Conservation (phyloP, 1,139 yeast species). For the Kluyveromyces sp. region DNA sequence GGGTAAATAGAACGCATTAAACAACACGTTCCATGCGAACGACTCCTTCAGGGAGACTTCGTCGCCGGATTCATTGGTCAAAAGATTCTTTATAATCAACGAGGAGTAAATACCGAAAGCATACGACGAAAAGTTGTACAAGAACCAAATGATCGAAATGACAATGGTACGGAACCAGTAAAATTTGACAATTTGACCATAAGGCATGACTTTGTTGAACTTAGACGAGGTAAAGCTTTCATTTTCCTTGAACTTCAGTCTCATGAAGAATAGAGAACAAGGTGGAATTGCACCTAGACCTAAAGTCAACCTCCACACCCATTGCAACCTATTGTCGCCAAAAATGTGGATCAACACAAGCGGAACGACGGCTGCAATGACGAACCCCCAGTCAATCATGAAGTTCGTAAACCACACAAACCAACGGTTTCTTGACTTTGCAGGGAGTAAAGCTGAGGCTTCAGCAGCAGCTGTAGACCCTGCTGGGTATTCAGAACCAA, state of each 20-base stretch:
- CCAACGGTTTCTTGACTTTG: constrained; percentile 81
- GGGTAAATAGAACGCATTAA: constrained; percentile 82
- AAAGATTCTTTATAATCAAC: constrained; percentile 54
- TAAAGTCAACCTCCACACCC: constrained; percentile 88
- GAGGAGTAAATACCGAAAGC: constrained; percentile 83
- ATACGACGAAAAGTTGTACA: constrained; percentile 82
- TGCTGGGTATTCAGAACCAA: constrained; percentile 89
- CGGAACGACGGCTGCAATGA: constrained; percentile 77
- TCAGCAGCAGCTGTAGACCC: constrained; percentile 93
- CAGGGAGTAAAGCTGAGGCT: constrained; percentile 70
- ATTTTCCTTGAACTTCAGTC: constrained; percentile 70
- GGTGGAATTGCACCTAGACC: constrained; percentile 95
- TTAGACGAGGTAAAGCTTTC: constrained; percentile 62
- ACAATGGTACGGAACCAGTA: constrained; percentile 76
- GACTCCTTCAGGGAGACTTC: constrained; percentile 47
- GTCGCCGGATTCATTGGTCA: constrained; percentile 40
- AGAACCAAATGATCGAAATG: constrained; percentile 78
- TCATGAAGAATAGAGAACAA: constrained; percentile 62
- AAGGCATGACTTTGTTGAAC: constrained; percentile 67
- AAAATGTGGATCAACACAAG: constrained; percentile 82
- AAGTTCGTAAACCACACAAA: constrained; percentile 83
- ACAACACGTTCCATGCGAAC: constrained; percentile 90
- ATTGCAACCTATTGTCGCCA: constrained; percentile 57
- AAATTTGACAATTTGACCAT: constrained; percentile 61
- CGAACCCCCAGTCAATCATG: constrained; percentile 86